phyloP scores from a whole-genome alignment of 768 basidiomycete species.

The Psilocybe azurescens region DNA sequence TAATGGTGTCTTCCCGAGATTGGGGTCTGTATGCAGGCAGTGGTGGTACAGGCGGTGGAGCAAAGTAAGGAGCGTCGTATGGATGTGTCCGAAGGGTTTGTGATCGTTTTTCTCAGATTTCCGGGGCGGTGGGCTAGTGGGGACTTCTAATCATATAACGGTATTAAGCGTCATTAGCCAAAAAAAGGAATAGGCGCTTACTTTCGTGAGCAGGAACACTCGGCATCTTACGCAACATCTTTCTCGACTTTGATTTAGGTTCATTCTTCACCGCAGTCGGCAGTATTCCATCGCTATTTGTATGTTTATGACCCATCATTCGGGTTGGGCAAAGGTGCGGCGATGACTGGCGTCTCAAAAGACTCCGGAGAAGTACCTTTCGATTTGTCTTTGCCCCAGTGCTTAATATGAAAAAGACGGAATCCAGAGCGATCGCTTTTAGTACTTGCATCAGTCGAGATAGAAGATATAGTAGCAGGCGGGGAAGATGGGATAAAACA shows the following conservation, averaged over 20 bases:
- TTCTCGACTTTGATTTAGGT: constrained; percentile 17
- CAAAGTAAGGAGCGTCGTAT: constrained; percentile 69
- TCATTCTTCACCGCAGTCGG: constrained; percentile 16
- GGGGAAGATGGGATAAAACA: constrained; percentile 9
- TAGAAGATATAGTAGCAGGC: constrained; percentile 12
- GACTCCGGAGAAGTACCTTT: constrained; percentile 19
- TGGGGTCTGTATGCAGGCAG: constrained; percentile 13
- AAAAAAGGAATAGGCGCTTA: constrained; percentile 8
- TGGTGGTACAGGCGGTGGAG: constrained; percentile 49
- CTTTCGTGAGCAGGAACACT: constrained; percentile 21
- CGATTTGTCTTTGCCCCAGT: constrained; percentile 30
- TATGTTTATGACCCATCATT: constrained; percentile 12
- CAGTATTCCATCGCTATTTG: constrained; percentile 13
- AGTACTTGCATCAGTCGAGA: constrained; percentile 11
- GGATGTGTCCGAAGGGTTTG: constrained; percentile 53
- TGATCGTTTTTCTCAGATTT: constrained; percentile 40
- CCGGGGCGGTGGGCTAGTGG: constrained; percentile 2
- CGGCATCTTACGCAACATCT: constrained; percentile 25
- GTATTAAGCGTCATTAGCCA: background rate
- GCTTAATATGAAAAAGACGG: constrained; percentile 30
- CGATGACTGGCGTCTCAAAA: constrained; percentile 29
- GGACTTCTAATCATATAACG: background rate
- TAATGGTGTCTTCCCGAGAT: background rate
- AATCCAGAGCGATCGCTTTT: constrained; percentile 20
- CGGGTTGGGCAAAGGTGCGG: constrained; percentile 28